Base-by-base conservation (phyloP, 1,284 basidiomycete species). In the Lignosus rhinocerotis region DNA sequence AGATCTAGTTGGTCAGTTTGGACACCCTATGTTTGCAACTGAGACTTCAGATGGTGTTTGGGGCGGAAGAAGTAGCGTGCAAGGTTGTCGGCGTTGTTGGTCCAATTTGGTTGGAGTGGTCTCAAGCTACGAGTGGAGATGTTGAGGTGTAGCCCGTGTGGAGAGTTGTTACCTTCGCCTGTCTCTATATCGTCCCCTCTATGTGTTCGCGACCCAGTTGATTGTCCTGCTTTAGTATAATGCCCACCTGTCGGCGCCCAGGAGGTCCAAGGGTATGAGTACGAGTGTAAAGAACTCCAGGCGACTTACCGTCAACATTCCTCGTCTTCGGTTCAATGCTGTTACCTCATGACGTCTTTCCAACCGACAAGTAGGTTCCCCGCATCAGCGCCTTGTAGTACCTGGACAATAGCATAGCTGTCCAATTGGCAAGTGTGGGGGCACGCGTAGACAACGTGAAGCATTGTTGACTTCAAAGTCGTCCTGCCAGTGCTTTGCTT, bases 1-100 rank as follows among this genome's bases (percentile, higher is more conserved):
- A 92, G 67, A 84, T 92, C 53, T 91, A 75, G 17, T 38, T 7
- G 17, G 21, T 36, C 34, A 46, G 12, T 16, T 17, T 11, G 19
- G 30, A 44, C n/a, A 42, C 12, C 21, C 46, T 36, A 51, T 19
- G 21, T 1, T n/a, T 45, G 11, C n/a, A 48, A 11, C 32, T 39
- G 30, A 51, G 33, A 41, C 25, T 34, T 32, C 41, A 41, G 41
- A 32, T 52, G 12, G 21, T 12, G 38, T 30, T 57, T 33, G 21
- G 45, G 56, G 10, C 41, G 34, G 34, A 21, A 50, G 42, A 53
- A 6, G 34, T 50, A 11, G 56, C 21, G 46, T 58, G 32, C 10
- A 47, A 53, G 56, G 56, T 52, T 38, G 34, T 47, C 53, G 56
- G 59, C 49, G 53, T 56, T 36, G 56, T 54, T 50, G 52, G 30